Evolutionary conservation across 2,329 filamentous ascomycete species (phyloP).

Genomic region (Neonectria neomacrospora): DNA sequence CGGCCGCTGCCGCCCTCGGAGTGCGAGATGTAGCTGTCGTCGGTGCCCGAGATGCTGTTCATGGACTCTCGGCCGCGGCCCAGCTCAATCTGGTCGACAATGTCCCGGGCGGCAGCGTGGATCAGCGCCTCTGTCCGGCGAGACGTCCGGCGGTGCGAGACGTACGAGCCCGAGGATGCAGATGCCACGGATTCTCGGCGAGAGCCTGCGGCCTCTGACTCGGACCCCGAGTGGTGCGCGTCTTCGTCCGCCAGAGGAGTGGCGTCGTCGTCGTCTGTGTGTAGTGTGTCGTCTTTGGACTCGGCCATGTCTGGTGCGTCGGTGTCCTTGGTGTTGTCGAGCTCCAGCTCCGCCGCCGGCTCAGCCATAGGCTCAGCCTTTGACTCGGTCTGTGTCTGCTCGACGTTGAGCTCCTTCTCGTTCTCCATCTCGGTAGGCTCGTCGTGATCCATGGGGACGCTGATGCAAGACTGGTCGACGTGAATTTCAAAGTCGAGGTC

Average conservation of each 20-base stretch:
- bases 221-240: slow-evolving; percentile 28
- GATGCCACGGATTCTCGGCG: slow-evolving; percentile 37
- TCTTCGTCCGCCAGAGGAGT: slow-evolving; percentile 17
- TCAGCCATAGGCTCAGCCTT: slow-evolving; percentile 28
- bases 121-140: slow-evolving; percentile 63
- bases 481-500: slow-evolving; percentile 61
- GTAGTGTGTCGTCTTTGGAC: slow-evolving; percentile 15
- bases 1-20: slow-evolving; percentile 6
- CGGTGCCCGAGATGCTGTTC: slow-evolving; percentile 31
- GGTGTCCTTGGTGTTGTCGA: slow-evolving; percentile 11
- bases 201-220: slow-evolving; percentile 35
- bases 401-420: slow-evolving; percentile 22
- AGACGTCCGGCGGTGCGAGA: slow-evolving; percentile 53
- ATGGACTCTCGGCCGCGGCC: slow-evolving; percentile 37
- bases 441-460: slow-evolving; percentile 54
- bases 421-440: slow-evolving; percentile 24
- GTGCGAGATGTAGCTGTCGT: slow-evolving; percentile 2
- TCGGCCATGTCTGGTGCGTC: slow-evolving; percentile 1
- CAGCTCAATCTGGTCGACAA: slow-evolving; percentile 59
- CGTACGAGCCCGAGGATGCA: slow-evolving; percentile 36
- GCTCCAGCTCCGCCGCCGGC: slow-evolving; percentile 25
- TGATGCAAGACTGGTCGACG: slow-evolving; percentile 59
- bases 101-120: slow-evolving; percentile 62
- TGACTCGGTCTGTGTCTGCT: slow-evolving; percentile 19
- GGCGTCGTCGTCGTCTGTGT: slow-evolving; percentile 19